phyloP scores from a whole-genome alignment of 305 asterid genomes.

The Fraxinus albicans region DNA sequence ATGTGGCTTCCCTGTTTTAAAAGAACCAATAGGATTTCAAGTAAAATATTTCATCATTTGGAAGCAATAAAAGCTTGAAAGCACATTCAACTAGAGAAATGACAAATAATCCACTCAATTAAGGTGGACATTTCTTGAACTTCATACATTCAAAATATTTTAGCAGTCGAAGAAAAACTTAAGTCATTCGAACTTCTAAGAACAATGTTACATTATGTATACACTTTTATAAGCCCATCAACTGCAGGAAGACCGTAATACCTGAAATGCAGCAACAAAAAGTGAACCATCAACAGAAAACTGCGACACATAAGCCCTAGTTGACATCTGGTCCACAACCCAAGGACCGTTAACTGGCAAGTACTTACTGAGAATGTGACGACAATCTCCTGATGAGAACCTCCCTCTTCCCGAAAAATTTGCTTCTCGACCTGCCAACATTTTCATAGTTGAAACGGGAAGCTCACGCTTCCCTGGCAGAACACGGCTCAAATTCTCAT shows the following conservation, averaged over 20 bases:
- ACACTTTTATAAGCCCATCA: background rate
- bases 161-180: background rate
- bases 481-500: conserved; percentile 42
- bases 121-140: background rate
- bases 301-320: conserved; percentile 83
- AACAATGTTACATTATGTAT: background rate
- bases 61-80: conserved; percentile 8
- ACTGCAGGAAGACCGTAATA: conserved; percentile 17
- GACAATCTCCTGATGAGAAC: conserved; percentile 65
- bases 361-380: conserved; percentile 67
- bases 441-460: conserved; percentile 59
- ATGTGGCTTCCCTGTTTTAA: conserved; percentile 75
- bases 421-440: conserved; percentile 80
- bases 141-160: background rate
- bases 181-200: background rate
- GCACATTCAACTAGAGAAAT: background rate
- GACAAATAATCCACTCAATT: background rate
- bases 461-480: conserved; percentile 48
- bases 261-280: conserved; percentile 92
- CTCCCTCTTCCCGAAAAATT: conserved; percentile 66
- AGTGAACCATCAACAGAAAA: conserved; percentile 82
- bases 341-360: conserved; percentile 70
- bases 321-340: conserved; percentile 79
- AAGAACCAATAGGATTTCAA: conserved; percentile 6
- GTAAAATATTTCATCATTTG: background rate